Conservation (phyloP, 2,329 filamentous ascomycete genomes). For the Myriosclerotinia curreyana region DNA sequence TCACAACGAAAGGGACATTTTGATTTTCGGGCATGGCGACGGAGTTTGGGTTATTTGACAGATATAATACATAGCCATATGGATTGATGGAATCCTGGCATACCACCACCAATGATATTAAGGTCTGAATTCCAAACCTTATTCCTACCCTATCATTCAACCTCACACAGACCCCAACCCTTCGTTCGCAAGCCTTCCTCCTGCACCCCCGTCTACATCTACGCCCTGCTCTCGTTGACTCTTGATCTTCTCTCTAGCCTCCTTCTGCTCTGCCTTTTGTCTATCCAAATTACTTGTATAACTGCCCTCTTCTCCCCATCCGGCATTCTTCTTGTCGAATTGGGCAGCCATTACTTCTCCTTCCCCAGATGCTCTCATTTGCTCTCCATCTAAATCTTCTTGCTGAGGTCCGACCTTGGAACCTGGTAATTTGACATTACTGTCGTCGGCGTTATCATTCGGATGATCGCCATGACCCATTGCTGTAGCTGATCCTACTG, state of each 20-base stretch:
- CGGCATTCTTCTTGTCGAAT: constrained; percentile 37
- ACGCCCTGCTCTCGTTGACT: constrained; percentile 30
- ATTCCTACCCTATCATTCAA: neutral
- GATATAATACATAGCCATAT: constrained; percentile 27
- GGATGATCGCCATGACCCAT: constrained; percentile 37
- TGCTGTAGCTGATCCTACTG: constrained; percentile 36
- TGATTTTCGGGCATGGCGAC: constrained; percentile 34
- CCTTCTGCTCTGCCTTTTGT: constrained; percentile 39
- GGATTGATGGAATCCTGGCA: constrained; percentile 19
- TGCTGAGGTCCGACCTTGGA: constrained; percentile 35
- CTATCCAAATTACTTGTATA: constrained; percentile 37
- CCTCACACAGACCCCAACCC: constrained; percentile 32
- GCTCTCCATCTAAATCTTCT: constrained; percentile 38
- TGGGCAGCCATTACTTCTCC: constrained; percentile 38
- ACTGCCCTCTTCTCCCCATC: constrained; percentile 38
- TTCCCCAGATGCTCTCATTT: constrained; percentile 36
- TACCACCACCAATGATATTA: neutral
- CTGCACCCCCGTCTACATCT: constrained; percentile 37
- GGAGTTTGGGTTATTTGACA: constrained; percentile 31
- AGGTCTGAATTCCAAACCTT: neutral
- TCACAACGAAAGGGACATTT: constrained; percentile 4
- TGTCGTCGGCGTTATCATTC: constrained; percentile 36
- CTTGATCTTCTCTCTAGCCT: constrained; percentile 35
- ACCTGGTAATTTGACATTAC: constrained; percentile 31
- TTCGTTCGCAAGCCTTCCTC: constrained; percentile 35